Evolutionary conservation across 2,329 filamentous ascomycete species (phyloP), one percentile per base, ranked within the genome.

Genomic region (Harringtonia aguacate): DNA sequence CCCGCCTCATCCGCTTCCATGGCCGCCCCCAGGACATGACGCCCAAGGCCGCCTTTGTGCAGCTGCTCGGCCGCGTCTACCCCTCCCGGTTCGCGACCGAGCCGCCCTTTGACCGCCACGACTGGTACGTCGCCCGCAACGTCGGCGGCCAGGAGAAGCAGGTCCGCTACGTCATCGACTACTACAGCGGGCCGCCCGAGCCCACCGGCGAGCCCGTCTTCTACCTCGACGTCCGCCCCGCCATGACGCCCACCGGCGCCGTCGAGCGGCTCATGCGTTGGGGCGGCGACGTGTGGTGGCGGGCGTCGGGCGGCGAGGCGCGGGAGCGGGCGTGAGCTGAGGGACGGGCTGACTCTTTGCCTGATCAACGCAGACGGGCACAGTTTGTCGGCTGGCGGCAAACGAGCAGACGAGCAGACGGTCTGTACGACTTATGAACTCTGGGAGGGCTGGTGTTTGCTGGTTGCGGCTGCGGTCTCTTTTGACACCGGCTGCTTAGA

Each of bases 141-240:
- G 64, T 75, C 39, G 71, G 80, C 43, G 86, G 85, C 24, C 61
- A 80, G 46, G 72, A 69, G 55, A 83, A 81, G 59, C 82, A 95
- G 67, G 71, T 95, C 37, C 79, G 92, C 56, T 98, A 98, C 61
- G 79, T 98, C 45, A 98, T 98, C 60, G 92, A 98, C 63, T 97
- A 95, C 65, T 97, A 97, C 63, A 82, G 84, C 29, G 90, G 81
- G 7, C 80, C 81, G 21, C 82, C 84, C 1, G 87, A 94, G 56
- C 78, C 82, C 3, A 85, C 78, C 0, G 92, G 89, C 28, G 87
- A 95, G 59, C 90, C 92, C 3, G 88, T 97, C 8, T 98, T 98
- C 67, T 95, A 81, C 61, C 77, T 98, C 44, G 92, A 98, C 58
- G 92, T 98, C 18, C 76, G 92, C 50, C 92, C 92, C 2, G 92